Evolutionary conservation across 176 grass and related monocot species (phyloP), one percentile per base, ranked within the genome.

Genomic region (Triticum timopheevii): DNA sequence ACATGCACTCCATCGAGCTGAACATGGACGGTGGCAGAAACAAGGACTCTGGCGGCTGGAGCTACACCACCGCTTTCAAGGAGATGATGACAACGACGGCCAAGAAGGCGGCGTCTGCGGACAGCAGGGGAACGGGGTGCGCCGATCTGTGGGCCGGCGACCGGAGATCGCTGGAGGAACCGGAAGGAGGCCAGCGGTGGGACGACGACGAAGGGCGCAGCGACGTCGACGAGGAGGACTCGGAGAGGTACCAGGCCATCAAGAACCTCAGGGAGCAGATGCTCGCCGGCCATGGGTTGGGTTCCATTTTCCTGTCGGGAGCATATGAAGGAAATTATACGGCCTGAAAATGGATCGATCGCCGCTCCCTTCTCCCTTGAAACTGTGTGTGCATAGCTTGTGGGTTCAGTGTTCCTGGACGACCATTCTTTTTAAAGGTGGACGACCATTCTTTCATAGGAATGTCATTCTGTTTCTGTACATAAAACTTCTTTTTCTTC

Each of bases 241-340:
- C 86, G 12, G 93, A 95, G 80, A 92, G 93, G 84, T 95, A 95
- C 84, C 84, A 89, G 77, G 82, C 91, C 54, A 92, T 95, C 67
- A 95, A 93, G 93, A 90, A 90, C 86, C 89, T 95, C 35, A 78
- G 93, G 89, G 93, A 95, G 56, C 91, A 93, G 79, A 95, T 95
- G 93, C 79, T 95, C 59, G 90, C 90, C 20, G 93, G 93, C 15
- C 84, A 89, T 49, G 90, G 90, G 11, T 88, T 49, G 90, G 90
- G 15, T 86, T 88, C 45, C 45, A 44, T 95, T 63, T 61, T 89
- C 84, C 33, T 89, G 42, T 79, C 90, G 47, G 73, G 88, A 61
- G 44, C 73, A 52, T 42, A 83, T 19, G 38, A 47, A 33, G 31
- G 65, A 3, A 64, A 77, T 38, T 42, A 0, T 62, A 54, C 23